Percentiles rank a stretch among this genome's conserved stretches.
phyloP scores from a whole-genome alignment of 305 asterid genomes.

The Withania somnifera region DNA sequence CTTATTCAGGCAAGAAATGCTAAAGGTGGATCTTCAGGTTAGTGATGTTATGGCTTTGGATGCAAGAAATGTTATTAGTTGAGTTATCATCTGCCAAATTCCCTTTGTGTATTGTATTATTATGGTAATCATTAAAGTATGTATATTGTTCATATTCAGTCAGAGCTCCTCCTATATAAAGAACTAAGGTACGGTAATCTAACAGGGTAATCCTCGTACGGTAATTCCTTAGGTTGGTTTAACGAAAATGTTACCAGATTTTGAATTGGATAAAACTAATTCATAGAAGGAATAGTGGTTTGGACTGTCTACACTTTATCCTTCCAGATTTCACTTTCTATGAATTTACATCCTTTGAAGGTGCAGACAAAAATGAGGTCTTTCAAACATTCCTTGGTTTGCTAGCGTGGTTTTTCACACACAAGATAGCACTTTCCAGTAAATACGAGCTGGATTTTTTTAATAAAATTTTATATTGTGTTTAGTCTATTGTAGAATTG shows the following conservation, averaged over 20 bases:
- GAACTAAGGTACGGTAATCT: too few species aligned
- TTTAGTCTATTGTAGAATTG: neutral
- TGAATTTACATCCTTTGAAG: too few species aligned
- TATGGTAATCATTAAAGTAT: neutral
- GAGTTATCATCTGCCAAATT: neutral
- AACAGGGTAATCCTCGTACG: too few species aligned
- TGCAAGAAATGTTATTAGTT: neutral
- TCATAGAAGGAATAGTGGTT: too few species aligned
- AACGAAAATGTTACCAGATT: too few species aligned
- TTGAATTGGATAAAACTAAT: too few species aligned
- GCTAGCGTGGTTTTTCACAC: neutral
- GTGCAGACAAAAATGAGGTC: neutral
- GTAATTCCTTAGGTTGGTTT: too few species aligned
- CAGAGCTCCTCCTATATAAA: too few species aligned
- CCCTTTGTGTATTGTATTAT: neutral
- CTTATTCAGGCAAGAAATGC: slow-evolving; percentile 29
- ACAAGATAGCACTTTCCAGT: neutral
- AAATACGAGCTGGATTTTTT: neutral
- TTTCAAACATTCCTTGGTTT: neutral
- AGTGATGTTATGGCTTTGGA: neutral
- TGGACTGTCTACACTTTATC: too few species aligned
- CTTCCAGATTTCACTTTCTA: too few species aligned
- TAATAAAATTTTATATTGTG: neutral
- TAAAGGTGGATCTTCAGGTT: slow-evolving; percentile 41
- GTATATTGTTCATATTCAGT: neutral